Base-by-base conservation (phyloP, 352 stramenopile genomes). In the Sclerospora graminicola region DNA sequence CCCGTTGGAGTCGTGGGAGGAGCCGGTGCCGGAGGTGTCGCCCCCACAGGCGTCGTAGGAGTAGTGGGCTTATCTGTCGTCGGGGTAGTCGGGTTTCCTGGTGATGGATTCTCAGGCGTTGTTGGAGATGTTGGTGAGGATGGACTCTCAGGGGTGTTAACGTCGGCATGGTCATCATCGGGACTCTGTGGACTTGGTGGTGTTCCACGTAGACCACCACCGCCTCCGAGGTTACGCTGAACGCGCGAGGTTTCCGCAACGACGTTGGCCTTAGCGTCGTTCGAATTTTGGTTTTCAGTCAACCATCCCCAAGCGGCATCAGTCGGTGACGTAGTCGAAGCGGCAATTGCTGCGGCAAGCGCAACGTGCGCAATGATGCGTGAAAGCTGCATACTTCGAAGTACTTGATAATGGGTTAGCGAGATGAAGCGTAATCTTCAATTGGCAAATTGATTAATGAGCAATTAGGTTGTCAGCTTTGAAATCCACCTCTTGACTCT, bases 401-500 rank as follows among this genome's bases (percentile, higher is more conserved):
- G n/a, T n/a, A n/a, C n/a, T n/a, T n/a, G n/a, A 36, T 11, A 8
- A 14, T 18, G 21, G 33, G 16, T 16, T 46, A 26, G 21, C 27
- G 39, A 26, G 30, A 33, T 62, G 53, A 30, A 62, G 42, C 27
- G 27, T 8, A 30, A 38, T 36, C 44, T 35, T 36, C 53, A 57
- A 62, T 52, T 31, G 54, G 48, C 49, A 54, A 68, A 50, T 68
- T 63, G 43, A 32, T 45, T 37, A 68, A 63, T 68, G 58, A 63
- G 33, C 43, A 26, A 26, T 7, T 6, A n/a, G 21, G 4, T 26
- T 6, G 21, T 3, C 6, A n/a, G n/a, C n/a, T n/a, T n/a, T n/a
- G n/a, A n/a, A n/a, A n/a, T n/a, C n/a, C n/a, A n/a, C n/a, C n/a
- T 26, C 6, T 26, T 6, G 21, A 26, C 21, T 3, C 21, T 26